A percentile compares a stretch with the other conserved stretches of the same genome.
Evolutionary conservation across 2,329 filamentous ascomycete species (phyloP).

Genomic region (Fusarium compactum): DNA sequence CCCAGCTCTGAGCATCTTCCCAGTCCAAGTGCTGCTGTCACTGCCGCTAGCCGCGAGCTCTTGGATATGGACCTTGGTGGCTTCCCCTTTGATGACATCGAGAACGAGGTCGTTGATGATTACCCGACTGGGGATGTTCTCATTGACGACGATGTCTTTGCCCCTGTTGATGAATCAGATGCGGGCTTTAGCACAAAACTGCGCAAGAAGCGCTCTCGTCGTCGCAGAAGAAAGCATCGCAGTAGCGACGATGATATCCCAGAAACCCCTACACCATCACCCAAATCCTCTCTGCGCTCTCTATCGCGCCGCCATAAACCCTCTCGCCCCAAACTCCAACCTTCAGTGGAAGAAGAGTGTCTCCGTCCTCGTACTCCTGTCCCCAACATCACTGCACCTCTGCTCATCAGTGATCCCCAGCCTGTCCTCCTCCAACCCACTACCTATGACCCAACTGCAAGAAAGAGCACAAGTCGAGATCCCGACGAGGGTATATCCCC

Average conservation of each 20-base stretch:
- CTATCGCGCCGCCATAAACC: slow-evolving; percentile 44
- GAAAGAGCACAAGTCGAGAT: slow-evolving; percentile 24
- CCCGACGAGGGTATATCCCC: slow-evolving; percentile 64
- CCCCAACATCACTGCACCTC: slow-evolving; percentile 62
- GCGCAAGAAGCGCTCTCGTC: slow-evolving; percentile 58
- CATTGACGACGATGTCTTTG: slow-evolving; percentile 10
- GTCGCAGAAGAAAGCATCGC: slow-evolving; percentile 55
- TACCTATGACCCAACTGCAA: slow-evolving; percentile 63
- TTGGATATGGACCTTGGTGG: slow-evolving; percentile 55
- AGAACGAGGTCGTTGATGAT: slow-evolving; percentile 49
- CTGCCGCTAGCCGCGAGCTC: slow-evolving; percentile 65
- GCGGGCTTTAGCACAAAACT: slow-evolving; percentile 61
- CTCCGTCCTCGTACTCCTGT: slow-evolving; percentile 47
- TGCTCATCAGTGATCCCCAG: slow-evolving; percentile 61
- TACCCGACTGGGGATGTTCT: slow-evolving; percentile 49
- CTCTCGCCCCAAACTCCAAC: slow-evolving; percentile 43
- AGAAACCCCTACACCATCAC: slow-evolving; percentile 34
- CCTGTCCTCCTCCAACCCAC: slow-evolving; percentile 69
- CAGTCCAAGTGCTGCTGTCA: slow-evolving; percentile 65
- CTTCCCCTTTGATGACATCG: slow-evolving; percentile 53
- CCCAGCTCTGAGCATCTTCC: slow-evolving; percentile 56
- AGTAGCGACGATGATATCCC: slow-evolving; percentile 45
- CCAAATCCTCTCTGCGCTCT: slow-evolving; percentile 39
- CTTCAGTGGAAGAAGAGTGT: slow-evolving; percentile 44
- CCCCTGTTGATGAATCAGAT: slow-evolving; percentile 40